Base-by-base conservation (phyloP, 1,284 basidiomycete genomes). In the Afroboletus lepidellus region DNA sequence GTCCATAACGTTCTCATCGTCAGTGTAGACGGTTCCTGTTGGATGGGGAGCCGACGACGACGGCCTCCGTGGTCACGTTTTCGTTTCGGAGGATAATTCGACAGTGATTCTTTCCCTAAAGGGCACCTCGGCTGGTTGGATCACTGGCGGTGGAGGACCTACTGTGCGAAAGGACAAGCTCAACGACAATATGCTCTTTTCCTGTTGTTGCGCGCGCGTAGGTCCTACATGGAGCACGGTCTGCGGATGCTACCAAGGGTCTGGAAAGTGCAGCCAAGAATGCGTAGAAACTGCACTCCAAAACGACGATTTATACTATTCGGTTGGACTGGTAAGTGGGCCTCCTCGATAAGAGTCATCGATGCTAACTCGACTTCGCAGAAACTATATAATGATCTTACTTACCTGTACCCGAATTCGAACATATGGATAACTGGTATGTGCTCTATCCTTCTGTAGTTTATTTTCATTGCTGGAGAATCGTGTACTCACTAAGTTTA, bases 21-120 rank as follows among this genome's bases (percentile, higher is more conserved):
- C 34, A 18, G 1, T 16, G 42, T n/a, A 59, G 86, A 81, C 80
- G 27, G 75, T 78, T 38, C 90, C 91, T 0, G 87, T 95, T 58
- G 95, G 95, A 3, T 98, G 94, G 94, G 84, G 90, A 59, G 81
- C 85, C 0, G 80, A 85, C 41, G 81, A 83, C n/a, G 89, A 95
- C 64, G 93, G 94, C 0, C 81, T 97, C 51, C 79, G 94, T 39
- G 96, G 96, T 0, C 94, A 98, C 63, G 74, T 98, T 30, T 94
- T 93, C 61, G 86, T 81, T 24, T 87, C 81, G 20, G 74, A 79
- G 3, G 89, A 90, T 67, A 94, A 96, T 63, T 85, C 84, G 12
- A 96, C 90, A 0, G 87, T 98, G 27, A 79, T 97, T 18, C 77
- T 98, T 33, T 84, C 93, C 9, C 83, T 98, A 72, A 98, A 98